phyloP scores from a whole-genome alignment of 1,139 yeast species.

The Candida buenavistaensis region DNA sequence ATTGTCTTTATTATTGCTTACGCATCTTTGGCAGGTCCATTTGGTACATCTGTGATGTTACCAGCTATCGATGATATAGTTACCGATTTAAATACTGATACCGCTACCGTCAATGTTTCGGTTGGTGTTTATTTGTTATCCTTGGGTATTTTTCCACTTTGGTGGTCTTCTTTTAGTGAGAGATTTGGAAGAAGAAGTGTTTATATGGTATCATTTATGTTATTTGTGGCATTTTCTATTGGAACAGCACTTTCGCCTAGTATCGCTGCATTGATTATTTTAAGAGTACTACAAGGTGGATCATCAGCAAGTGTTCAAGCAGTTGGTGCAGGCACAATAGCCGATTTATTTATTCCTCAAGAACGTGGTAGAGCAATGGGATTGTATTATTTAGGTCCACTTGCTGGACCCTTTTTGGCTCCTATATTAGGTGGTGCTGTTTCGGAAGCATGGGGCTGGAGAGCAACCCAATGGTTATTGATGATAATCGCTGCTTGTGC shows the following conservation, averaged over 20 bases:
- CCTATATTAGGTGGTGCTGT: slow-evolving; percentile 84
- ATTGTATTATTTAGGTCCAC: slow-evolving; percentile 75
- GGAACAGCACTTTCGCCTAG: slow-evolving; percentile 70
- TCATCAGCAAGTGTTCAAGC: slow-evolving; percentile 86
- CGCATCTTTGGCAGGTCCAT: slow-evolving; percentile 82
- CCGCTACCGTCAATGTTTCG: slow-evolving; percentile 66
- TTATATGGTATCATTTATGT: slow-evolving; percentile 63
- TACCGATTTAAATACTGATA: slow-evolving; percentile 53
- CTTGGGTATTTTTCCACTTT: slow-evolving; percentile 77
- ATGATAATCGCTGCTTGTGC: slow-evolving; percentile 65
- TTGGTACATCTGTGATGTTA: slow-evolving; percentile 85
- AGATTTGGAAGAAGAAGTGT: slow-evolving; percentile 72
- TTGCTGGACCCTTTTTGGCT: slow-evolving; percentile 77
- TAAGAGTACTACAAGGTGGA: slow-evolving; percentile 75
- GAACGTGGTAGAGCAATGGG: slow-evolving; percentile 84
- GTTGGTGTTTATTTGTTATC: slow-evolving; percentile 77
- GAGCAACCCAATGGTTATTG: slow-evolving; percentile 86
- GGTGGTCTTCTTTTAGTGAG: slow-evolving; percentile 89
- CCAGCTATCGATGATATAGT: slow-evolving; percentile 74
- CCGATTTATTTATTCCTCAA: slow-evolving; percentile 67
- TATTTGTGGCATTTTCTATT: slow-evolving; percentile 65
- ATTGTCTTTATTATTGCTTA: slow-evolving; percentile 67
- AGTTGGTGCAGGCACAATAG: slow-evolving; percentile 87
- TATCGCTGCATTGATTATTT: slow-evolving; percentile 62
- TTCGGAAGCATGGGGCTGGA: slow-evolving; percentile 76